Conservation (phyloP, 2,329 filamentous ascomycete species). For the Dactylellina leptospora region DNA sequence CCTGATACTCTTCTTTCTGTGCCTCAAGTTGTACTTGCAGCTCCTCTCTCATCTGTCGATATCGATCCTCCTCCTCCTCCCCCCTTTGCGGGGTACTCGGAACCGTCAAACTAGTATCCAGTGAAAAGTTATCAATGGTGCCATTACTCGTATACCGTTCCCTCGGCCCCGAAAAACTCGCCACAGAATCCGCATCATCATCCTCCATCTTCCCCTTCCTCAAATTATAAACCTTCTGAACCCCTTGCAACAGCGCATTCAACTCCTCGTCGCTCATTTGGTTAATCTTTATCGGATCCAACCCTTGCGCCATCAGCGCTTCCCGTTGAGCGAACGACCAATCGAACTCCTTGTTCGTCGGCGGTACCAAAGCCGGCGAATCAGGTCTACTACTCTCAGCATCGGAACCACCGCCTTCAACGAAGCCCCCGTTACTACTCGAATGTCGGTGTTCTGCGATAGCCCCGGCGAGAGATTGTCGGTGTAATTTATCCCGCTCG, state of each 20-base stretch:
- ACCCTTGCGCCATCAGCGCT: slow-evolving; percentile 76
- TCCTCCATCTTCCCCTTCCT: slow-evolving; percentile 76
- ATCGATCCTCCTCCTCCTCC: slow-evolving; percentile 76
- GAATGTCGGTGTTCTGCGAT: slow-evolving; percentile 58
- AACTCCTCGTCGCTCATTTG: slow-evolving; percentile 92
- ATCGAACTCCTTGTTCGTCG: slow-evolving; percentile 80
- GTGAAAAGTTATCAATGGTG: slow-evolving; percentile 92
- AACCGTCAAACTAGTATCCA: slow-evolving; percentile 93
- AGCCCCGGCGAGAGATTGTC: slow-evolving; percentile 69
- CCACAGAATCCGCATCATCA: slow-evolving; percentile 88
- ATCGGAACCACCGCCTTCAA: slow-evolving; percentile 68
- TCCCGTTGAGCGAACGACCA: slow-evolving; percentile 94
- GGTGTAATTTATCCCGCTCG: slow-evolving; percentile 78
- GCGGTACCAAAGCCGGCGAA: slow-evolving; percentile 75
- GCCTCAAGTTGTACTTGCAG: slow-evolving; percentile 84
- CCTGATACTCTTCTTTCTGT: slow-evolving; percentile 83
- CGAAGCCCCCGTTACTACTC: slow-evolving; percentile 69
- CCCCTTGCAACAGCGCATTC: slow-evolving; percentile 90
- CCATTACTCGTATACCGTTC: slow-evolving; percentile 97
- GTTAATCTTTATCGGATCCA: slow-evolving; percentile 89
- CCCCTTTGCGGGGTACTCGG: slow-evolving; percentile 86
- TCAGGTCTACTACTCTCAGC: slow-evolving; percentile 79
- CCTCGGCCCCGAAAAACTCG: slow-evolving; percentile 79
- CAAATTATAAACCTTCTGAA: slow-evolving; percentile 81
- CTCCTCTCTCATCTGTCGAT: slow-evolving; percentile 79